Evolutionary conservation across 2,329 filamentous ascomycete species (phyloP).

Genomic region (Fusarium sp.): DNA sequence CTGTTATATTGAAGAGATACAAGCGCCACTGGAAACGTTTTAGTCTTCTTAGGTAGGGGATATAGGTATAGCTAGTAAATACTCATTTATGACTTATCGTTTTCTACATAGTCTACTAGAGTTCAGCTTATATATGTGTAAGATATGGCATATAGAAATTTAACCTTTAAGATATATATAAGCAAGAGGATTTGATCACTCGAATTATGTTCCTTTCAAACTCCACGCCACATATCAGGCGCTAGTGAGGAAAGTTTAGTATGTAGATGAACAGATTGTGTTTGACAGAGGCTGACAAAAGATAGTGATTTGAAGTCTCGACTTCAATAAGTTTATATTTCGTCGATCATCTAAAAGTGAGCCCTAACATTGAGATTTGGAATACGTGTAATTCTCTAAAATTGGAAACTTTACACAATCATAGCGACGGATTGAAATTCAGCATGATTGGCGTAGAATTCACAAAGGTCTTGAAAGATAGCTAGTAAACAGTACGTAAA

Average conservation of each 20-base stretch:
- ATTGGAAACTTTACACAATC: no score
- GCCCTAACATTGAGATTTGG: rapidly evolving
- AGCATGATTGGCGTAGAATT: no score
- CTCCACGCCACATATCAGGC: rapidly evolving
- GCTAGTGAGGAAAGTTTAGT: neutral
- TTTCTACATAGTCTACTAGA: neutral
- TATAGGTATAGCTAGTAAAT: neutral
- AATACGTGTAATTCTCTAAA: neutral
- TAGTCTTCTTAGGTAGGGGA: no score
- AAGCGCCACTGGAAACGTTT: no score
- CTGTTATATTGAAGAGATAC: no score
- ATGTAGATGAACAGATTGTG: neutral
- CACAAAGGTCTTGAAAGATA: no score
- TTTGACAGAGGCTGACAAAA: neutral
- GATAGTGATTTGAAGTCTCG: neutral
- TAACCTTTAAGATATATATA: neutral
- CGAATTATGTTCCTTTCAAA: no score
- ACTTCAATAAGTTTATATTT: neutral
- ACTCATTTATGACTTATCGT: no score
- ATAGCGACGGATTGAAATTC: neutral
- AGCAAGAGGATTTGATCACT: rapidly evolving
- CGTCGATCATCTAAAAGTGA: no score
- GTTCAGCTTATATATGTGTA: neutral
- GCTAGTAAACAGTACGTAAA: no score
- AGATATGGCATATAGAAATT: neutral